These are phyloP conservation scores for Cyclotella choctawhatcheeana DNA, from an alignment of 108 stramenopile species.

Conservation along the genomic window DNA sequence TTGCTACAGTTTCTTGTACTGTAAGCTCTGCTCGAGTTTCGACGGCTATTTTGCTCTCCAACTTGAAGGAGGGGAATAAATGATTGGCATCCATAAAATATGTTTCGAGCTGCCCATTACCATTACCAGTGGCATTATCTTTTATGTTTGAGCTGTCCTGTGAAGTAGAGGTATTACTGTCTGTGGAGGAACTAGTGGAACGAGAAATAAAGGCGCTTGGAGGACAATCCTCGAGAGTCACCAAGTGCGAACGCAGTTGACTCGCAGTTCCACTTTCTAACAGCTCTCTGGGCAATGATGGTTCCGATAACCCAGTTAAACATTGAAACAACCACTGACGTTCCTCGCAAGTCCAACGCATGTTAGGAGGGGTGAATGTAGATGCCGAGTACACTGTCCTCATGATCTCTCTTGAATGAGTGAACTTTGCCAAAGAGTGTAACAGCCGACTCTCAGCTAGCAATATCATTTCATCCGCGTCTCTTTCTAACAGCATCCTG, in stretches of 20 bases:
- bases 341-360: constrained; percentile 67
- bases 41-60: constrained; percentile 39
- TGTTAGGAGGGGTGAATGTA: constrained; percentile 48
- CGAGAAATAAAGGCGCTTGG: constrained; percentile 51
- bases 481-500: constrained; percentile 51
- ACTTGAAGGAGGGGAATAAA: constrained; percentile 39
- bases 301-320: constrained; percentile 51
- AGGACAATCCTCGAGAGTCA: constrained; percentile 47
- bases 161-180: no score
- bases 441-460: constrained; percentile 63
- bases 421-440: constrained; percentile 57
- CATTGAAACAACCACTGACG: constrained; percentile 74
- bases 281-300: constrained; percentile 40
- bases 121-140: not conserved
- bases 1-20: constrained; percentile 65
- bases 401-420: constrained; percentile 59
- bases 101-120: constrained; percentile 45
- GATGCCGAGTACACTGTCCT: constrained; percentile 52
- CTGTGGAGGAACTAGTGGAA: no score
- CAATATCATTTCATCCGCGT: constrained; percentile 41
- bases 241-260: constrained; percentile 41
- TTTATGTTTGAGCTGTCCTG: no score
- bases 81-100: constrained; percentile 46
- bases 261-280: constrained; percentile 43
- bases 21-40: constrained; percentile 57